phyloP scores from a whole-genome alignment of 2,329 filamentous ascomycete genomes.

The Cladosporium sp. region DNA sequence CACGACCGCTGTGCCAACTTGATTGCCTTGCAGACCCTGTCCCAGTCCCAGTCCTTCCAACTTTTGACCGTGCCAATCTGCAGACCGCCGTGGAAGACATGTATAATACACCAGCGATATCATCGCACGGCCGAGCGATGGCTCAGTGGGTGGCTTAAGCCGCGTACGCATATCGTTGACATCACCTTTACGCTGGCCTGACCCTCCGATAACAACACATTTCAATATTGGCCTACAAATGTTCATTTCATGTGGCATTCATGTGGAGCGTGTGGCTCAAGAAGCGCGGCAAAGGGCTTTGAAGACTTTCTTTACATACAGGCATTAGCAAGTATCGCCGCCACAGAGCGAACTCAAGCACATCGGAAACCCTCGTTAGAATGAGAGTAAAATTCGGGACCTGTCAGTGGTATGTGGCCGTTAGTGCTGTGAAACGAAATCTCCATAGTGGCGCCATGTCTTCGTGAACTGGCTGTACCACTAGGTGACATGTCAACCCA shows the following conservation, averaged over 20 bases:
- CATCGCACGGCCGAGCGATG: background rate
- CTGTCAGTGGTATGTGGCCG: background rate
- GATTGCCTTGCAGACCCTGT: background rate
- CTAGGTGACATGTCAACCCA: background rate
- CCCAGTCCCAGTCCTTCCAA: background rate
- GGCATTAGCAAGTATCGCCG: background rate
- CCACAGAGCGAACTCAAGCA: background rate
- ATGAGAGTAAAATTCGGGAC: background rate
- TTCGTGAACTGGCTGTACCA: too few relatives aligned
- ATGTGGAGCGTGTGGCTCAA: background rate
- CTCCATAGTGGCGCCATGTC: too few relatives aligned
- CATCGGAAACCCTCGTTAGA: background rate
- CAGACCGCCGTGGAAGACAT: background rate
- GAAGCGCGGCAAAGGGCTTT: background rate
- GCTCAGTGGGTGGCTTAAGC: background rate
- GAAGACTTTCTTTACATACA: background rate
- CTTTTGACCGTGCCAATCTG: background rate
- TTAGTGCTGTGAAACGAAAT: too few relatives aligned
- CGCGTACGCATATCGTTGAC: background rate
- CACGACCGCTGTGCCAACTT: slow-evolving; percentile 3
- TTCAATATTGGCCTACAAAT: background rate
- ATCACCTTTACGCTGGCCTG: background rate
- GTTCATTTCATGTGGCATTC: background rate
- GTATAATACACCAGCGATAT: background rate
- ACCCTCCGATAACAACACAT: background rate